Evolutionary conservation across 1,284 basidiomycete genomes (phyloP).

Genomic region (Dichomitus squalens): DNA sequence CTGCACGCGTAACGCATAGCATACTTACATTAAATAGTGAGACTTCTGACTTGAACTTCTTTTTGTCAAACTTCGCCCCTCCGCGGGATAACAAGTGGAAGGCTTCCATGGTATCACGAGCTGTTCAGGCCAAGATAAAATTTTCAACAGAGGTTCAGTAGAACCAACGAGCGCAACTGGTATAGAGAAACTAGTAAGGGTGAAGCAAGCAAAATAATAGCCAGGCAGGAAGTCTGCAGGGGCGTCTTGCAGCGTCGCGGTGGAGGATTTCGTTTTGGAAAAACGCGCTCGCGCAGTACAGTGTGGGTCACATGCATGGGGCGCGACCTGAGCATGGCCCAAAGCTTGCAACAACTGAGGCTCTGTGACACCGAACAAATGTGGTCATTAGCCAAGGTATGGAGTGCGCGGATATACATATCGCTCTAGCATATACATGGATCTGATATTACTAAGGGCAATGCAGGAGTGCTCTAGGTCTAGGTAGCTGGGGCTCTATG

Average conservation of each 20-base stretch:
- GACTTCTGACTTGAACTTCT: constrained; percentile 60
- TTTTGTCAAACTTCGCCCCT: constrained; percentile 34
- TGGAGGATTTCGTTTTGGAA: too few relatives aligned
- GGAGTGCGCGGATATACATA: not conserved
- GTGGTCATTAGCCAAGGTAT: not conserved
- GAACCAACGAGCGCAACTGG: too few relatives aligned
- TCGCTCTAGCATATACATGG: not conserved
- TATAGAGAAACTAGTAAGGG: too few relatives aligned
- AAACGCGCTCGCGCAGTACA: too few relatives aligned
- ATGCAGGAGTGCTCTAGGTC: constrained; percentile 12
- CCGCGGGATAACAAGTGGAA: constrained; percentile 35
- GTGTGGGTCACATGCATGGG: too few relatives aligned
- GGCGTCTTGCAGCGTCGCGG: too few relatives aligned
- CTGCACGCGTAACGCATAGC: not conserved
- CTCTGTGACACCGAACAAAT: too few relatives aligned
- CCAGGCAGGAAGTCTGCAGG: too few relatives aligned
- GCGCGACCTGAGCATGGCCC: too few relatives aligned
- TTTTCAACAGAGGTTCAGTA: too few relatives aligned
- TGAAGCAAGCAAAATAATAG: too few relatives aligned
- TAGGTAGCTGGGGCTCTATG: constrained; percentile 8
- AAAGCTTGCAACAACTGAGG: too few relatives aligned
- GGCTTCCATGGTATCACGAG: constrained; percentile 27
- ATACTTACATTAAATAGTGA: constrained; percentile 68
- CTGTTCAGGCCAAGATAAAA: not conserved
- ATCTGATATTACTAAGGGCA: not conserved